Percentiles rank a stretch among this genome's conserved stretches.
phyloP scores from a whole-genome alignment of 371 early-diverging fungal species.

The Syncephalis fuscata region DNA sequence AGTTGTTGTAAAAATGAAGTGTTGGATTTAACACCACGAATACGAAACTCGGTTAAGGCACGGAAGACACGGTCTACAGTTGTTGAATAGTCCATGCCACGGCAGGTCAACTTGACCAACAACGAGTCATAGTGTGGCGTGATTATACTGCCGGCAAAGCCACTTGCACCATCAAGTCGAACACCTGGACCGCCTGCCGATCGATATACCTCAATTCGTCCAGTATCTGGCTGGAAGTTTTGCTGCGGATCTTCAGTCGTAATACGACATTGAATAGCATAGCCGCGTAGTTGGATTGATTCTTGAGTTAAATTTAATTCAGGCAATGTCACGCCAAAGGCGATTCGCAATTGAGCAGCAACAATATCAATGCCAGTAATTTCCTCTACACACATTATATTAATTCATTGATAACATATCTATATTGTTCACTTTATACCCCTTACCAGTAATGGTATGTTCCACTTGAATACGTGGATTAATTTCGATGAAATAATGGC shows the following conservation, averaged over 20 bases:
- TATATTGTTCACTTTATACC: too few species aligned
- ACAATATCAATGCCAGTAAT: constrained; percentile 90
- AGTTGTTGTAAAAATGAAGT: constrained; percentile 82
- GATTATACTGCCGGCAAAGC: constrained; percentile 79
- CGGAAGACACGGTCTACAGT: constrained; percentile 77
- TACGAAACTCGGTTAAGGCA: constrained; percentile 82
- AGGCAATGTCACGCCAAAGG: constrained; percentile 63
- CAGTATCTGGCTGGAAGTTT: constrained; percentile 90
- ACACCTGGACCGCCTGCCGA: constrained; percentile 81
- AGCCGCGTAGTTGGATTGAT: constrained; percentile 56
- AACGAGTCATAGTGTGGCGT: constrained; percentile 94
- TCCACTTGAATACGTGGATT: constrained; percentile 91
- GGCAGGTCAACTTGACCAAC: constrained; percentile 83
- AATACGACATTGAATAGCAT: constrained; percentile 89
- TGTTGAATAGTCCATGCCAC: constrained; percentile 69
- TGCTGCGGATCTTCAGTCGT: constrained; percentile 84
- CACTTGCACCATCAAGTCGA: constrained; percentile 80
- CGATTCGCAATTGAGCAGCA: constrained; percentile 81
- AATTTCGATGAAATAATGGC: constrained; percentile 93
- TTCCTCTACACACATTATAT: constrained; percentile 44
- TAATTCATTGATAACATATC: too few species aligned
- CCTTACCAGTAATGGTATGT: constrained; percentile 52
- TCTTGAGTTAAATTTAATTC: constrained; percentile 72
- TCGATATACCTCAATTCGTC: constrained; percentile 81
- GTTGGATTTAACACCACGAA: constrained; percentile 93